Conservation (phyloP, 2,329 filamentous ascomycete species). For the Phaeosphaeriaceae sp. region DNA sequence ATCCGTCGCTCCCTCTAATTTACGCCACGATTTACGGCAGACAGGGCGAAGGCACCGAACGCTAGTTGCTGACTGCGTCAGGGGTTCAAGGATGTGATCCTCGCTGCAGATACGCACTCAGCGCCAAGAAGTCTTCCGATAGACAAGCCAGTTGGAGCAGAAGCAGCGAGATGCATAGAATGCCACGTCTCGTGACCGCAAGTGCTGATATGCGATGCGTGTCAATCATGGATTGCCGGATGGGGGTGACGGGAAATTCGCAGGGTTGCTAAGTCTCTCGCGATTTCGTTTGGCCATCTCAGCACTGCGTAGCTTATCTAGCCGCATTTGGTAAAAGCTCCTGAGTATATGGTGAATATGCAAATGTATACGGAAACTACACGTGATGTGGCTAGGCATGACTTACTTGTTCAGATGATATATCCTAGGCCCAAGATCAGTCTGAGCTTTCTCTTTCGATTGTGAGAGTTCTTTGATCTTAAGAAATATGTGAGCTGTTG, state of each 20-base stretch:
- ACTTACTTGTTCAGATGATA: slow-evolving; percentile 82
- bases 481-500: slow-evolving; percentile 10
- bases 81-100: slow-evolving; percentile 26
- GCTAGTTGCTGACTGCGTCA: slow-evolving; percentile 47
- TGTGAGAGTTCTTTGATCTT: slow-evolving; percentile 60
- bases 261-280: slow-evolving; percentile 79
- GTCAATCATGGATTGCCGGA: slow-evolving; percentile 56
- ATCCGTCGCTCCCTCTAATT: slow-evolving; percentile 20
- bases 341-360: slow-evolving; percentile 53
- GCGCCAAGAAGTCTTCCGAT: background rate
- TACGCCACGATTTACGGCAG: slow-evolving; percentile 25
- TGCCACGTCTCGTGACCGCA: background rate
- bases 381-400: background rate
- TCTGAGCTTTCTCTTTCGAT: slow-evolving; percentile 51
- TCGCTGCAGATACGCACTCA: slow-evolving; percentile 16
- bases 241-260: slow-evolving; percentile 85
- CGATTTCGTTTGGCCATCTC: slow-evolving; percentile 82
- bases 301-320: slow-evolving; percentile 79
- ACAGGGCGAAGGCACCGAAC: slow-evolving; percentile 22
- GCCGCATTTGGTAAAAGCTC: slow-evolving; percentile 83
- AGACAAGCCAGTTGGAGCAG: background rate
- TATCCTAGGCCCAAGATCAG: slow-evolving; percentile 76
- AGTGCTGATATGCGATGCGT: slow-evolving; percentile 2
- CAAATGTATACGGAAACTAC: background rate
- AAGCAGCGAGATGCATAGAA: background rate